These are phyloP conservation scores for Haematococcus sp. DNA, from an alignment of 139 green algal species.

Conservation along the genomic window DNA sequence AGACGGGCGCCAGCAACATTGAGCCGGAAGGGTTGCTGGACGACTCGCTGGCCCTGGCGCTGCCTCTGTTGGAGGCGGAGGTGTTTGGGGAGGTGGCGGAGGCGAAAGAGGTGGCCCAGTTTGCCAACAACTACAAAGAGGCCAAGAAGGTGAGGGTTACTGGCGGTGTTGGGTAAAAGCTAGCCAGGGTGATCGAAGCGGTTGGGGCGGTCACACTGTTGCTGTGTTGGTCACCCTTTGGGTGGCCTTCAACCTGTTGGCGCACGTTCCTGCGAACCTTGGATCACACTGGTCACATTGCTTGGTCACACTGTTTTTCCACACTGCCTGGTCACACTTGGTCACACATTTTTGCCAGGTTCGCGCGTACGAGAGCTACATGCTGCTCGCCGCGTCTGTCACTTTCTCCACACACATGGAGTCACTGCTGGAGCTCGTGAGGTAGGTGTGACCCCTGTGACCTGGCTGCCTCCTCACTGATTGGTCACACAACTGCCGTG, in stretches of 20 bases:
- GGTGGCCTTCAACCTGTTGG: no score
- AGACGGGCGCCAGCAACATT: not conserved
- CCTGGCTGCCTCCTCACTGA: slow-evolving; percentile 1
- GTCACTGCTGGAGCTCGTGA: slow-evolving; percentile 39
- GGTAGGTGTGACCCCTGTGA: slow-evolving; percentile 3
- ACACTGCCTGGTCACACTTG: no score
- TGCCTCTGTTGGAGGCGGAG: slow-evolving; percentile 77
- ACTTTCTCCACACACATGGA: slow-evolving; percentile 58
- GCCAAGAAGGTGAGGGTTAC: slow-evolving; percentile 43
- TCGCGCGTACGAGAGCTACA: slow-evolving; percentile 69
- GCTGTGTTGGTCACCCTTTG: no score
- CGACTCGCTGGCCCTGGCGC: slow-evolving; percentile 48
- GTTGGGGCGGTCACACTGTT: no score
- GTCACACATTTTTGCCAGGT: not conserved
- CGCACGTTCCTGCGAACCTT: no score
- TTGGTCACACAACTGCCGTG: no score
- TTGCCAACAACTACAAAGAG: slow-evolving; percentile 78
- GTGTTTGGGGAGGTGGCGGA: slow-evolving; percentile 76
- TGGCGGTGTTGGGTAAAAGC: no score
- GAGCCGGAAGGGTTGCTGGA: slow-evolving; percentile 30
- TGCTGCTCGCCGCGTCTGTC: slow-evolving; percentile 63
- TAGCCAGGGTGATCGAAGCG: no score
- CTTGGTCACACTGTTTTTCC: no score
- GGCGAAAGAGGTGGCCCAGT: slow-evolving; percentile 70
- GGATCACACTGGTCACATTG: no score